Base-by-base conservation (phyloP, 768 basidiomycete species). In the Sporobolomyces roseus region DNA sequence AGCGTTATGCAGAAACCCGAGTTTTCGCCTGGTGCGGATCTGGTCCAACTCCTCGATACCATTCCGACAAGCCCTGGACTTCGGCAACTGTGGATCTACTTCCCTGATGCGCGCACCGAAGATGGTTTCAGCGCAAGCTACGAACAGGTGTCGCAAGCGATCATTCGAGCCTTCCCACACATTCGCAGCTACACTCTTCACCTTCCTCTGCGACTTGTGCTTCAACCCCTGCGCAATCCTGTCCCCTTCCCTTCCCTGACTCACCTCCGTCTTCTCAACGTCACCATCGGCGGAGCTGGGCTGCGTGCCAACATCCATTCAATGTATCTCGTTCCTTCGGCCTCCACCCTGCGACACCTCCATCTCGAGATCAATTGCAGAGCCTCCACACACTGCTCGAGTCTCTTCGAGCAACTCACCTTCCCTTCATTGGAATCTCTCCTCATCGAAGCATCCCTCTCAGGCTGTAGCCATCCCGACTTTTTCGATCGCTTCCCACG, bases 401-500 rank as follows among this genome's bases (percentile, higher is more conserved):
- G 46, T 21, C 25, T 52, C 21, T 29, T 52, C 27, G 50, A 27
- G 12, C 25, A 21, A 6, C 50, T 52, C 12, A 16, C 12, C 6
- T 52, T 52, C 50, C 50, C 50, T 14, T 14, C 19, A 25, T 27
- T 52, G 25, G 50, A 52, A 32, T 7, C 6, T 6, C 19, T 52
- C 4, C 7, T 8, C 30, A 6, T 52, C 50, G 50, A 29, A 6
- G 27, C 25, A 12, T 27, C 19, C 8, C 13, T 4, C 21, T 10
- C 30, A 16, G 6, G 7, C 8, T 52, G 21, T 27, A 23, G 25
- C 30, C 27, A 13, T 7, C 19, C 50, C 50, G 30, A 32, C 27
- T 52, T 52, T 27, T 52, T 52, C 25, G 50, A 52, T 27, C 50
- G 50, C 6, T 52, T 52, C 50, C 50, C 50, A 9, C 38, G 38